Evolutionary conservation across 139 green algal genomes (phyloP).

Genomic region (Chlamydomonas sp.): DNA sequence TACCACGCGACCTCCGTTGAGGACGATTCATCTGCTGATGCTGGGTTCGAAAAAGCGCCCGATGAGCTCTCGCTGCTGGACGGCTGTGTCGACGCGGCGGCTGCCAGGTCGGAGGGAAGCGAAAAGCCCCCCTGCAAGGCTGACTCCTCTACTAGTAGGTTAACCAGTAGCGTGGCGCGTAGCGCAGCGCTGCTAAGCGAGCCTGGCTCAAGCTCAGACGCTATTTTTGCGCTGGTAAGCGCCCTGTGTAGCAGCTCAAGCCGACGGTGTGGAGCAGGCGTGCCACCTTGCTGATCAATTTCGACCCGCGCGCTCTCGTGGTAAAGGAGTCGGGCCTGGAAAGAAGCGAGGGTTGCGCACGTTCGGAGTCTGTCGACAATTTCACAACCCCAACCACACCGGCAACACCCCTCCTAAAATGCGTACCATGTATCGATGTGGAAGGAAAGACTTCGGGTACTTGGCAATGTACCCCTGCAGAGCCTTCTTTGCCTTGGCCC

Average conservation of each 20-base stretch:
- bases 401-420: not conserved
- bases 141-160: conserved; percentile 71
- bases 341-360: not conserved
- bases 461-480: conserved; percentile 60
- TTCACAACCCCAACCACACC: not conserved
- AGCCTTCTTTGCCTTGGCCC: conserved; percentile 68
- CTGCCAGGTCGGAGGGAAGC: not conserved
- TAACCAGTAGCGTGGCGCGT: conserved; percentile 65
- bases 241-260: conserved; percentile 64
- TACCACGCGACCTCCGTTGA: conserved; percentile 13
- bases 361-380: not conserved
- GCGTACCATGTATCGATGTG: conserved; percentile 66
- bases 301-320: conserved; percentile 67
- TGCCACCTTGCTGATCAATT: conserved; percentile 7
- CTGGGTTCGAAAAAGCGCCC: not conserved
- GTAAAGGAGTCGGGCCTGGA: conserved; percentile 70
- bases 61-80: too few relatives aligned
- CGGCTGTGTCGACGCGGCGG: not conserved
- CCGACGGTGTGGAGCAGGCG: conserved; percentile 28
- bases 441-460: conserved; percentile 52
- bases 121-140: conserved; percentile 20
- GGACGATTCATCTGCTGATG: conserved; percentile 13
- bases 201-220: conserved; percentile 56
- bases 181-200: conserved; percentile 64
- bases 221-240: conserved; percentile 39